Evolutionary conservation across 441 rosid genomes (phyloP).

Genomic region (Mallotus japonicus): DNA sequence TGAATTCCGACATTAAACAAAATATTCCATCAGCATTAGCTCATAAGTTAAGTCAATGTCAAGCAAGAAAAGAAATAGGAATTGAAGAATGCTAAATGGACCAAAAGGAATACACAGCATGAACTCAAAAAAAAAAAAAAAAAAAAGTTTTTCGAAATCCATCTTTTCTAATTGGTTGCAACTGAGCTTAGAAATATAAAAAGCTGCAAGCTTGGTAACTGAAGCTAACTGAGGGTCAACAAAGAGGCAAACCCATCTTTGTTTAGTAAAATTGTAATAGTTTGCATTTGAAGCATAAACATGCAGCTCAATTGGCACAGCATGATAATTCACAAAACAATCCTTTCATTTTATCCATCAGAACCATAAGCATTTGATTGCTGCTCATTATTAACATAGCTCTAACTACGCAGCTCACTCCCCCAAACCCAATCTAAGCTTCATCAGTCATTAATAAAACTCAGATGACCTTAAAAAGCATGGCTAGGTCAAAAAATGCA

Average conservation of each 20-base stretch:
- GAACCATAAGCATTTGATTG: neutral
- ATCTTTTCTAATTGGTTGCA: neutral
- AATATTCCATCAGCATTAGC: constrained; percentile 4
- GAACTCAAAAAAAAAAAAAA: neutral
- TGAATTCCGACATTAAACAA: constrained; percentile 29
- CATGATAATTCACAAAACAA: neutral
- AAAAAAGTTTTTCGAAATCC: neutral
- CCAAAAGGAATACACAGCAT: neutral
- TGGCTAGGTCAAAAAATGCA: too few species aligned
- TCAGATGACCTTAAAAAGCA: too few species aligned
- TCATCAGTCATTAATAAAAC: neutral
- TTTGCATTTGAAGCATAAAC: neutral
- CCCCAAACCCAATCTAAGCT: neutral
- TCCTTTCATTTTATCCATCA: neutral
- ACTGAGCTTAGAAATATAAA: too few species aligned
- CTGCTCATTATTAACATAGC: too few species aligned
- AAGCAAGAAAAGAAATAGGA: neutral
- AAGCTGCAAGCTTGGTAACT: neutral
- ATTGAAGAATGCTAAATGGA: neutral
- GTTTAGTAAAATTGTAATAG: neutral
- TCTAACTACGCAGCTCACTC: too few species aligned
- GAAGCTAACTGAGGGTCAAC: neutral
- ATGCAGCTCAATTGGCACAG: neutral
- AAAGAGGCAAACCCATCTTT: neutral
- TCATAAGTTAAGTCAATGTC: constrained; percentile 11